Conservation (phyloP, 2,329 filamentous ascomycete species). For the Lachnellula hyalina region DNA sequence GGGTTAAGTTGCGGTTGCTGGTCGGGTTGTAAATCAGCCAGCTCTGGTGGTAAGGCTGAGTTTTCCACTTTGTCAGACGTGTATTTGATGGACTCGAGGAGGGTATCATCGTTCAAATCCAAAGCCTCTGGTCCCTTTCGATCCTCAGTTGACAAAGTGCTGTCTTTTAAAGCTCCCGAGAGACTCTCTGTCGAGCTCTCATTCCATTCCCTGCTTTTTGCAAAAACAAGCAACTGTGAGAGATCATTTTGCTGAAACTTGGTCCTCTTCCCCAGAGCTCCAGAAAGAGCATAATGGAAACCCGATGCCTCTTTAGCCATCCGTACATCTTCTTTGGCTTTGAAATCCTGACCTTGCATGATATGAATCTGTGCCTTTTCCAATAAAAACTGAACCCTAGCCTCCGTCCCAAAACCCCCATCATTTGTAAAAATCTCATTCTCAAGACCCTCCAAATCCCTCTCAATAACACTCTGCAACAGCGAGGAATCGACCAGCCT, state of each 20-base stretch:
- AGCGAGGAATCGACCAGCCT: conserved; percentile 50
- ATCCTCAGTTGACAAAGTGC: conserved; percentile 15
- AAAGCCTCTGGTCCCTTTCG: conserved; percentile 58
- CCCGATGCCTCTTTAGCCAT: conserved; percentile 61
- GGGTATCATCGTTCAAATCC: conserved; percentile 84
- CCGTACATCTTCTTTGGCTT: conserved; percentile 66
- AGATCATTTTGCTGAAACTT: conserved; percentile 73
- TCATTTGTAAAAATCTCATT: conserved; percentile 36
- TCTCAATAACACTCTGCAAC: conserved; percentile 55
- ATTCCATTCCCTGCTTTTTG: conserved; percentile 56
- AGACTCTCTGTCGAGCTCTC: conserved; percentile 7
- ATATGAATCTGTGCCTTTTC: conserved; percentile 81
- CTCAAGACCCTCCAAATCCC: conserved; percentile 47
- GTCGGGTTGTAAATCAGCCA: conserved; percentile 66
- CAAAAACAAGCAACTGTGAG: conserved; percentile 87
- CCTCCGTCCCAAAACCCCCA: conserved; percentile 38
- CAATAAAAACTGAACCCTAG: conserved; percentile 66
- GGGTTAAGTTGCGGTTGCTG: conserved; percentile 77
- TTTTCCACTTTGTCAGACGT: conserved; percentile 35
- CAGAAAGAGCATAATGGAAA: conserved; percentile 78
- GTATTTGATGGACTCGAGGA: conserved; percentile 79
- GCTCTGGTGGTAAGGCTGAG: conserved; percentile 50
- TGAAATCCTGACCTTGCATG: conserved; percentile 73
- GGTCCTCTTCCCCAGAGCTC: conserved; percentile 79
- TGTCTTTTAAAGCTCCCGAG: conserved; percentile 16